Evolutionary conservation across 768 basidiomycete species (phyloP).

Genomic region (Agrocybe pediades): DNA sequence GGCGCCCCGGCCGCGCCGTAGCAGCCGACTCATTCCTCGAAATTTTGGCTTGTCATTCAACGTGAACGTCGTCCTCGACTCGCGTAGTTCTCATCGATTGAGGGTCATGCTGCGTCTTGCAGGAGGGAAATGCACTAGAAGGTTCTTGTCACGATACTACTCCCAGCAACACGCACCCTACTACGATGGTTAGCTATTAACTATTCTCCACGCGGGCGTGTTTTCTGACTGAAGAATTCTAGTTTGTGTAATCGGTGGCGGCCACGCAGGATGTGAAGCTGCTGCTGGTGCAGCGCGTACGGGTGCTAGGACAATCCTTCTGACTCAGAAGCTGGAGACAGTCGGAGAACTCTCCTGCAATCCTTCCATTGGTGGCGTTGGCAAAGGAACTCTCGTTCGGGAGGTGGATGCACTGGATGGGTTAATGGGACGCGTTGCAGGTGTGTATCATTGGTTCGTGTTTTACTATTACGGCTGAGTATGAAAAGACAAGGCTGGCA

Average conservation of each 20-base stretch:
- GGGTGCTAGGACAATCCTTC: conserved; percentile 76
- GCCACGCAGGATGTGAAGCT: conserved; percentile 93
- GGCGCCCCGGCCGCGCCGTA: too few species aligned
- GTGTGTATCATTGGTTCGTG: conserved; percentile 37
- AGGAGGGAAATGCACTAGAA: background rate
- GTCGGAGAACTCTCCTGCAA: conserved; percentile 89
- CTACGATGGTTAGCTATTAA: conserved; percentile 14
- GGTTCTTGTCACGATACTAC: background rate
- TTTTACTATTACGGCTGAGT: background rate
- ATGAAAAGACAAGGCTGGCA: conserved; percentile 76
- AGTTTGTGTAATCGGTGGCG: conserved; percentile 90
- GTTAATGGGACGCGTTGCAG: conserved; percentile 80
- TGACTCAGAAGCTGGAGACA: conserved; percentile 82
- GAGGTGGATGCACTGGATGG: conserved; percentile 93
- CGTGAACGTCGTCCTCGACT: background rate
- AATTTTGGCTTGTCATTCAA: background rate
- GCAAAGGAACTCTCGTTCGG: conserved; percentile 88
- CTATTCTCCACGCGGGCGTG: background rate
- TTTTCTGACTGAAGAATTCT: background rate
- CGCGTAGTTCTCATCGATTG: too few species aligned
- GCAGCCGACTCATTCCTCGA: background rate
- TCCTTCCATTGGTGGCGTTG: conserved; percentile 89
- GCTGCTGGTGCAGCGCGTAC: conserved; percentile 84
- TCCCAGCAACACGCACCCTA: conserved; percentile 6
- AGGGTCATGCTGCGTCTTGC: background rate